A percentile compares a stretch with the other conserved stretches of the same genome.
Evolutionary conservation across 1,139 yeast genomes (phyloP).

Genomic region (Yamadazyma buinensis): DNA sequence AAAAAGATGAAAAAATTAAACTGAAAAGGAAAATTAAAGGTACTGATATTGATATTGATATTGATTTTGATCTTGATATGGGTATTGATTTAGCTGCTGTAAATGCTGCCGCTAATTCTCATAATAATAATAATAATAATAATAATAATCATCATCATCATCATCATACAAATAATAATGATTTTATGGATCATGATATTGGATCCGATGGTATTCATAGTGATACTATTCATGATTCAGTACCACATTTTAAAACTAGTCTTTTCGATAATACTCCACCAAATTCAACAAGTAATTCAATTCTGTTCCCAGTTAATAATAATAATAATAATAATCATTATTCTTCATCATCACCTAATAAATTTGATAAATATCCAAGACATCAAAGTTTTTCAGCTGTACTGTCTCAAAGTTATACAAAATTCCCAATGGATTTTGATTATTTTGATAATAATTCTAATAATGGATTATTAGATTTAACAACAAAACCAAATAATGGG

Average conservation of each 20-base stretch:
- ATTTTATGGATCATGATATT: too few relatives aligned
- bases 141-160: not conserved
- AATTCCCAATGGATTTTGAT: slow-evolving; percentile 28
- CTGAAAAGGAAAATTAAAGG: too few relatives aligned
- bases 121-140: not conserved
- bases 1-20: not conserved
- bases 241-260: slow-evolving; percentile 23
- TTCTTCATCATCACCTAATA: slow-evolving; percentile 2
- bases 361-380: slow-evolving; percentile 24
- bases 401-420: slow-evolving; percentile 65
- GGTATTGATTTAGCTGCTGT: too few relatives aligned
- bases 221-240: not conserved
- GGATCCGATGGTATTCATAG: too few relatives aligned
- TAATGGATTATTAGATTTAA: not conserved
- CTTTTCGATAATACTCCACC: slow-evolving; percentile 14
- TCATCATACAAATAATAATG: too few relatives aligned
- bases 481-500: not conserved
- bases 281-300: slow-evolving; percentile 6
- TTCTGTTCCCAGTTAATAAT: slow-evolving; percentile 4
- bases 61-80: too few relatives aligned
- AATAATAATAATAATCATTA: slow-evolving; percentile 1
- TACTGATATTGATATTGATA: not conserved
- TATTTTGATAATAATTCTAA: slow-evolving; percentile 23
- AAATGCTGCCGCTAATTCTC: not conserved
- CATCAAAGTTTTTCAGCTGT: slow-evolving; percentile 86